Evolutionary conservation across 2,329 filamentous ascomycete species (phyloP).

Genomic region (Pseudogymnoascus sp.): DNA sequence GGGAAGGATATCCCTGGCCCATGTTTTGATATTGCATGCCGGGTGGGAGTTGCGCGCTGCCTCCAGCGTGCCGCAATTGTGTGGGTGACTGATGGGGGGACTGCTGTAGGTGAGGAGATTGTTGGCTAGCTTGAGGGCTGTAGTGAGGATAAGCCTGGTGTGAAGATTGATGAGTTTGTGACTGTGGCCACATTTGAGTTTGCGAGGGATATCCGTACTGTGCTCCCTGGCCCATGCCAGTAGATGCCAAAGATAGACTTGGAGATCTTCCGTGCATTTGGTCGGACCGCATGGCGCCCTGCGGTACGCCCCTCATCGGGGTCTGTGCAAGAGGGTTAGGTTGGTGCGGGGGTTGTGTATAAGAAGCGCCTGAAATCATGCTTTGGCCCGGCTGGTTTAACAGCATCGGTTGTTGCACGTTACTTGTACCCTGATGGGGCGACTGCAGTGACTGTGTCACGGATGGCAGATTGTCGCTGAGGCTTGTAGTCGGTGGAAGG

Average conservation of each 20-base stretch:
- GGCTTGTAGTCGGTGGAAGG: constrained; percentile 27
- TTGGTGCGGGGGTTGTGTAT: constrained; percentile 63
- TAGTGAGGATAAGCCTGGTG: constrained; percentile 47
- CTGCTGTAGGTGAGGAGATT: constrained; percentile 31
- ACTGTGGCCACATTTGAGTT: constrained; percentile 53
- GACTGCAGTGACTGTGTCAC: constrained; percentile 48
- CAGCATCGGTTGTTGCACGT: constrained; percentile 44
- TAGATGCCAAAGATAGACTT: constrained; percentile 45
- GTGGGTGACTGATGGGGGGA: constrained; percentile 48
- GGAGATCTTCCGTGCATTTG: constrained; percentile 62
- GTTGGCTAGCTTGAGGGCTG: constrained; percentile 37
- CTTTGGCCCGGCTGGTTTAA: constrained; percentile 34
- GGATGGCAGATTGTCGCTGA: constrained; percentile 38
- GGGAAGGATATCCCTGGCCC: constrained; percentile 48
- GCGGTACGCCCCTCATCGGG: constrained; percentile 60
- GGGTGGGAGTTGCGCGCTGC: constrained; percentile 46
- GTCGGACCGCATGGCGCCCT: constrained; percentile 44
- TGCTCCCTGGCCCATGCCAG: constrained; percentile 39
- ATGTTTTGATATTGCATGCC: constrained; percentile 55
- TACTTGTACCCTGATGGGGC: constrained; percentile 46
- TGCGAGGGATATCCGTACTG: constrained; percentile 54
- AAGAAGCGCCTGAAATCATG: constrained; percentile 45
- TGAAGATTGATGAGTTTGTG: constrained; percentile 53
- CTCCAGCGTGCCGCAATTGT: constrained; percentile 49
- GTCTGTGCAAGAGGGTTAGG: constrained; percentile 66